phyloP scores from a whole-genome alignment of 1,284 basidiomycete species.

The Rhodotorula sp. region DNA sequence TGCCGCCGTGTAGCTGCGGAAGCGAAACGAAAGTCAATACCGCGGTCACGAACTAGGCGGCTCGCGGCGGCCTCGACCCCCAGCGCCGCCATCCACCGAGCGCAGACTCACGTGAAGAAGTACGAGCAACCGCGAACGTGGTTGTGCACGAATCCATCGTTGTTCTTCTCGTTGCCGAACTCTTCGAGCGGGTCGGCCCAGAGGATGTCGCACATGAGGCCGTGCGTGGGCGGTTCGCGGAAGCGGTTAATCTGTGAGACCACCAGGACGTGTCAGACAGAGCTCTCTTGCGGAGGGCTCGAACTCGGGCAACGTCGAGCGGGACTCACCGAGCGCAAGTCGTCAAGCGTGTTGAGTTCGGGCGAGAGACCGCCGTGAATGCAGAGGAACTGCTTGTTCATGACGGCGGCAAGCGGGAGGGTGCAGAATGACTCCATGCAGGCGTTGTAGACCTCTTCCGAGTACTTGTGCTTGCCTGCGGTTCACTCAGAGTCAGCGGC shows the following conservation, averaged over 20 bases:
- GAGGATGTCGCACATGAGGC: constrained; percentile 91
- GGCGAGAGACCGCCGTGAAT: constrained; percentile 91
- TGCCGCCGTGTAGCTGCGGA: constrained; percentile 78
- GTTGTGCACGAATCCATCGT: constrained; percentile 84
- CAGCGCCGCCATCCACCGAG: not conserved
- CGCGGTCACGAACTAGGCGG: too few relatives aligned
- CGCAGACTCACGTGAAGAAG: constrained; percentile 80
- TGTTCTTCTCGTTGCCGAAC: constrained; percentile 85
- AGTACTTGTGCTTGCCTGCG: constrained; percentile 88
- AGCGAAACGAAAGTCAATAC: not conserved
- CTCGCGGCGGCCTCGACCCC: not conserved
- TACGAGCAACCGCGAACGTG: constrained; percentile 93
- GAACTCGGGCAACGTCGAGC: not conserved
- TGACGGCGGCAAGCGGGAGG: constrained; percentile 84
- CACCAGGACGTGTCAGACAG: too few relatives aligned
- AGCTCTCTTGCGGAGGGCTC: too few relatives aligned
- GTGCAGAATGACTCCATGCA: constrained; percentile 93
- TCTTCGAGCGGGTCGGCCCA: constrained; percentile 95
- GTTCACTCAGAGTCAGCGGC: not conserved
- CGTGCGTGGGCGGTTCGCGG: constrained; percentile 89
- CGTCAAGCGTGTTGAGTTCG: constrained; percentile 85
- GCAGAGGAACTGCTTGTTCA: constrained; percentile 97
- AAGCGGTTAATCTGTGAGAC: constrained; percentile 76
- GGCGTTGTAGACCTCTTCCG: constrained; percentile 81
- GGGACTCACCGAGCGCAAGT: constrained; percentile 67